Conservation (phyloP, 768 basidiomycete genomes). For the Panaeolus papilionaceus region DNA sequence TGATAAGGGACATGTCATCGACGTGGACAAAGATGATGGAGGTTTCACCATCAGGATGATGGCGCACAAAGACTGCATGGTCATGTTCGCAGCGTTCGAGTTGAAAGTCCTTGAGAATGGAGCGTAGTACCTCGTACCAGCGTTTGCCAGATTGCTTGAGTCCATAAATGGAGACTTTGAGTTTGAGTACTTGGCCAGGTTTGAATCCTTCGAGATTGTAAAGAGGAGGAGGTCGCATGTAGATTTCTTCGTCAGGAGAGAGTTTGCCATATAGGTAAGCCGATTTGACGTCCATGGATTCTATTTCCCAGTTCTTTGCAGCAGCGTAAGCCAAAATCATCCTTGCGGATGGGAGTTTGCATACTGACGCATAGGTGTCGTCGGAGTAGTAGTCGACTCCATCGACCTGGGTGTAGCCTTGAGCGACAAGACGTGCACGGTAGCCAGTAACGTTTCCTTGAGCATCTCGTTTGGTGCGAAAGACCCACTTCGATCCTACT, state of each 20-base stretch:
- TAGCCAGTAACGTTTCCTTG: slow-evolving; percentile 33
- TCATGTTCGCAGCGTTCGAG: too few species aligned
- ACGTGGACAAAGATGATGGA: not conserved
- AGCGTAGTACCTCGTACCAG: slow-evolving; percentile 28
- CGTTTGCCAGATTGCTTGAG: slow-evolving; percentile 34
- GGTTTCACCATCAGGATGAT: not conserved
- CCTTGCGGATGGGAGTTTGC: slow-evolving; percentile 7
- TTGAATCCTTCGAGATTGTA: too few species aligned
- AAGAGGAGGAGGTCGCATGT: too few species aligned
- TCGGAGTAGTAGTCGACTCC: slow-evolving; percentile 40
- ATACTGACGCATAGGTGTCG: slow-evolving; percentile 36
- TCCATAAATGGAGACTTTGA: too few species aligned
- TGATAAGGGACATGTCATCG: not conserved
- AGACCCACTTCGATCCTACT: too few species aligned
- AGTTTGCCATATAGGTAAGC: too few species aligned
- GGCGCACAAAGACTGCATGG: not conserved
- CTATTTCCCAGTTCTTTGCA: slow-evolving; percentile 19
- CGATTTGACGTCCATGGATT: slow-evolving; percentile 22
- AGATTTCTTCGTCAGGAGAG: too few species aligned
- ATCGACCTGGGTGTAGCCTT: slow-evolving; percentile 34
- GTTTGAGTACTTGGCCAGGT: too few species aligned
- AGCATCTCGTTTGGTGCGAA: too few species aligned
- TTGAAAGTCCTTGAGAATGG: not conserved
- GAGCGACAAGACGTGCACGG: slow-evolving; percentile 34
- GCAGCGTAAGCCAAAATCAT: slow-evolving; percentile 17